These are phyloP conservation scores for Ogataea pignaliae DNA, from an alignment of 805 yeast species.

Conservation along the genomic window DNA sequence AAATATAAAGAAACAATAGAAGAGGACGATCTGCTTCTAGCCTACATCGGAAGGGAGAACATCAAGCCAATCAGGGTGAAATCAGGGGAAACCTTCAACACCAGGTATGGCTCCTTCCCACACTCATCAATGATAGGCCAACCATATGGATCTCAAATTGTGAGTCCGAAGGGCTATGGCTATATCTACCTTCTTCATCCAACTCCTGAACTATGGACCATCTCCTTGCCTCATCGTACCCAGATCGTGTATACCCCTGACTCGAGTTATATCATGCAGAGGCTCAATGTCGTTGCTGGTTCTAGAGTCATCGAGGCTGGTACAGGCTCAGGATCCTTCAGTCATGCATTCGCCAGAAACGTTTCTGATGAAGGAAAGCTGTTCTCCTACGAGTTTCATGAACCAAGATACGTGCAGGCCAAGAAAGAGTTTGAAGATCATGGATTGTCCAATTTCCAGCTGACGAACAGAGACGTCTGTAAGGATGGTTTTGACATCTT, in stretches of 20 bases:
- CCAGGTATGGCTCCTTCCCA: conserved; percentile 87
- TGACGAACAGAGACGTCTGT: conserved; percentile 93
- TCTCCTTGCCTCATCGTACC: conserved; percentile 94
- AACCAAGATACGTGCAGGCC: conserved; percentile 78
- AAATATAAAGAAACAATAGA: conserved; percentile 62
- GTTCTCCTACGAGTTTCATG: conserved; percentile 89
- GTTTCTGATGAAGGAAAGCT: conserved; percentile 57
- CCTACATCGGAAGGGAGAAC: conserved; percentile 76
- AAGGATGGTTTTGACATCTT: conserved; percentile 69
- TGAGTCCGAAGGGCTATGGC: conserved; percentile 66
- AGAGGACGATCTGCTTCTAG: conserved; percentile 83
- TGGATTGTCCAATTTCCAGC: conserved; percentile 51
- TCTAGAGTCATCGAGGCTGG: conserved; percentile 92
- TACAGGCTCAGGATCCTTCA: conserved; percentile 94
- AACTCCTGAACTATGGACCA: conserved; percentile 92
- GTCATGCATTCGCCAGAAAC: conserved; percentile 87
- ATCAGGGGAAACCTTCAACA: conserved; percentile 61
- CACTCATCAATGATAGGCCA: conserved; percentile 79
- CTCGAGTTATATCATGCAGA: conserved; percentile 82
- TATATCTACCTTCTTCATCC: conserved; percentile 88
- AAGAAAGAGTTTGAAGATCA: conserved; percentile 70
- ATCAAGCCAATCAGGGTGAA: conserved; percentile 69
- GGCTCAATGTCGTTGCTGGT: conserved; percentile 70
- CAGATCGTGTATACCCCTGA: conserved; percentile 97
- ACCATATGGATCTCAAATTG: conserved; percentile 80